Base-by-base conservation (phyloP, 2,329 filamentous ascomycete species). In the Beauveria caledonica region DNA sequence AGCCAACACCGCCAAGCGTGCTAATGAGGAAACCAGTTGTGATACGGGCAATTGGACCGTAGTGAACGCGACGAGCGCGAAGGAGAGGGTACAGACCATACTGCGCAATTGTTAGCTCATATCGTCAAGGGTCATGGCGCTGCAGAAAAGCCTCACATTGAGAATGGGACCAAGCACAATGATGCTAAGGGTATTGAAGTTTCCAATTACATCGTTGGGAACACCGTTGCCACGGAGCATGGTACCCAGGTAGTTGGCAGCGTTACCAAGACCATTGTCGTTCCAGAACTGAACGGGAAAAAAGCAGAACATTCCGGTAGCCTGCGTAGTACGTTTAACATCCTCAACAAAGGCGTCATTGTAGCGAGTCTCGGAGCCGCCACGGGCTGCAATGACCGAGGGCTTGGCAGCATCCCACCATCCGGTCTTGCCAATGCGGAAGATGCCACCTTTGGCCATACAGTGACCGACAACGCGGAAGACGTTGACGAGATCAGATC, bases 271-370 rank as follows among this genome's bases (percentile, higher is more conserved):
- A 27, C 74, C 75, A 15, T 74, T 74, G 56, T 77, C 72, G 63
- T 75, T 77, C 63, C 76, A 64, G 60, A 66, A 68, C 65, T 72
- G 76, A 5, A 77, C 67, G 5, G 75, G 75, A 36, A 76, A 71
- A 63, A 76, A 77, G 27, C 75, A 67, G 66, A 75, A 73, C 68
- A 78, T 72, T 60, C 73, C 68, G n/a, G 72, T 72, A 6, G 75
- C 76, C 27, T 72, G 65, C 67, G 73, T 73, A 0, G 75, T 77
- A 68, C 86, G 83, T 59, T 77, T 76, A 15, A 86, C 80, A 65
- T 89, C 85, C 66, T 84, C 83, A 55, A 90, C 86, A 77, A 85
- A 86, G 40, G 80, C 80, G 65, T 88, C 85, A 48, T 84, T 83
- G 64, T 86, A 88, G 17, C 62, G 55, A 3, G 76, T 77, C 76